Base-by-base conservation (phyloP, 2,329 filamentous ascomycete species). In the Colletotrichum higginsianum region DNA sequence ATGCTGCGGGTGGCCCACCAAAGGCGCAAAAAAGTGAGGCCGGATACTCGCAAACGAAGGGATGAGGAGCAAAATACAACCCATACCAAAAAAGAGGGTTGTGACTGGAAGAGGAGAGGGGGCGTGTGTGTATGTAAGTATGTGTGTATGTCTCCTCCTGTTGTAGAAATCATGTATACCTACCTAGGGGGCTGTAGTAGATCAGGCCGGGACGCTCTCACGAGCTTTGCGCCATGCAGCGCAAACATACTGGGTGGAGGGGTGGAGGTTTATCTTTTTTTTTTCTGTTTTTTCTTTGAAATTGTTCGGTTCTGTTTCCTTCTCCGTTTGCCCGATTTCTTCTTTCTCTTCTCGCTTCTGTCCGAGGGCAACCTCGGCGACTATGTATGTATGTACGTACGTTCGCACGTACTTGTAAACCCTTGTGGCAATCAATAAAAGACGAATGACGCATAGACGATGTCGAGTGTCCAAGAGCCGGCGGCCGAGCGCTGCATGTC, bases 141-240 rank as follows among this genome's bases (percentile, higher is more conserved):
- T 30, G 30, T 49, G 40, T 61, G 26, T 61, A 58, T 66, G 40
- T 60, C 47, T 70, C 53, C 26, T 46, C 58, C 58, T 61, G 58
- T 46, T 67, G 63, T 71, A 71, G 67, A 71, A 67, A 46, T 67
- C 64, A 67, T 71, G 68, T 73, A 63, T 71, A 71, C 49, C 63
- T 67, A 71, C 49, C 63, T 67, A 56, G 35, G 70, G 44, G 57
- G 15, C 35, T 52, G 64, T 61, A 49, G 72, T 74, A 73, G 73
- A 75, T 71, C 67, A 75, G 71, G 73, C 62, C 65, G 63, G 67
- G 56, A 67, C 67, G 74, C 75, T 75, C 75, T 75, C 75, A 73
- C 75, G 75, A 73, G 75, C 75, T 66, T 62, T 71, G 67, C 63
- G 63, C 67, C 42, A 56, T 40, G 56, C 46, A 40, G 47, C 56